Base-by-base conservation (phyloP, 2,329 filamentous ascomycete genomes). In the Tolypocladium paradoxum region DNA sequence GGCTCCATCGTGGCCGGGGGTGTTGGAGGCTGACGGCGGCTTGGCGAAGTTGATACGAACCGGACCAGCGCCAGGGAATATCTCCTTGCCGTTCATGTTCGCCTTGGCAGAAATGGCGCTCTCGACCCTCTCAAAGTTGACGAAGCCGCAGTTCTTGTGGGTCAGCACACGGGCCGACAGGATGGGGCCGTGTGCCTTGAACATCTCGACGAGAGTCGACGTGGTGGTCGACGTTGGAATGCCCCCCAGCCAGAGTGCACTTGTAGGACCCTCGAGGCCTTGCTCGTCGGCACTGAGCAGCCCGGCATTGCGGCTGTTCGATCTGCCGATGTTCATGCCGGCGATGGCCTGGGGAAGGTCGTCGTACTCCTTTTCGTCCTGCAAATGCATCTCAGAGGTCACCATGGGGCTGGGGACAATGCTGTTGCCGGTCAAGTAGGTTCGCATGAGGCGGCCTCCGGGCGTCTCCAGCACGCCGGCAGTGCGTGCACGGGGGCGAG, bases 121-220 rank as follows among this genome's bases (percentile, higher is more conserved):
- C 59, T 97, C 91, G 33, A 93, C 73, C 55, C 83, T 85, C 70
- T 97, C 90, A 64, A 96, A 99, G 70, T 99, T 99, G 66, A 99
- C 92, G 62, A 99, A 99, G 3, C 92, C 93, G 67, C 93, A 99
- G 71, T 96, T 97, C 78, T 99, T 99, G 76, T 99, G 90, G 0
- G 93, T 97, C 56, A 99, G 77, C 5, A 99, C 93, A 58, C 93
- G 82, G 31, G 90, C 92, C 4, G 92, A 96, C 59, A 93, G 79
- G 57, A 99, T 96, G 3, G 87, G 81, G 11, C 93, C 93, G 60
- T 93, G 95, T n/a, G 85, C 81, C 68, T 89, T 88, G 74, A 99
- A 99, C 73, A 97, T 96, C 59, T 95, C 90, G 54, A 90, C 90
- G 56, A 99, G 74, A 0, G 93, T 97, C 1, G 92, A 95, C 12